Evolutionary conservation across 2,329 filamentous ascomycete species (phyloP), one percentile per base, ranked within the genome.

Genomic region (Fonsecaea nubica): DNA sequence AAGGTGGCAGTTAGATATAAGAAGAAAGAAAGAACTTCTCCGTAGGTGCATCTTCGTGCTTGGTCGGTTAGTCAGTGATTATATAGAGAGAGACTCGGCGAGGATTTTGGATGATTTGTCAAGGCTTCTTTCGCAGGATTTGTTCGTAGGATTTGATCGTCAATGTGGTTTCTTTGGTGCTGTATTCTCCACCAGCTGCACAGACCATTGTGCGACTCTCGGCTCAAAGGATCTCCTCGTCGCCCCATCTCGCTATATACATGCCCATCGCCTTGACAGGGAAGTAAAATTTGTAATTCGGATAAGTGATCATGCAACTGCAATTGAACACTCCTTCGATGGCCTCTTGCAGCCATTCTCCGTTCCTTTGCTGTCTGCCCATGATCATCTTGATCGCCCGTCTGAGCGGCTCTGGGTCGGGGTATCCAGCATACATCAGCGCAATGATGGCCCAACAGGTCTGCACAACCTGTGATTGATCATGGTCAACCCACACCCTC

Each of bases 281-380:
- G 79, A 97, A 99, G 65, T 90, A 91, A 77, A 97, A 95, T 82
- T 98, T 99, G 84, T 99, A 99, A 83, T 99, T 99, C 52, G 94
- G 94, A 76, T 99, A 99, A 0, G 92, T 95, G 71, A 99, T 99
- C 92, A 97, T 98, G 84, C 88, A 98, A 75, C 90, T 95, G 83
- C 97, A 97, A 81, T 99, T 99, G 81, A 99, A 99, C 10, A 99
- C 95, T 1, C 95, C 95, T 78, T 99, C 95, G 73, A 99, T 98
- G 0, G 91, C 90, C 79, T 98, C 95, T 77, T 97, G 93, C 72
- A 91, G 77, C 95, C 95, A 99, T 81, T 97, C 93, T 38, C 95
- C 95, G 75, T 97, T 97, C 2, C 83, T 76, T 78, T 92, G 89
- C 81, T 99, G 95, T 57, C 94, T 86, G 35, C 85, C 81, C 89